Base-by-base conservation (phyloP, 257 asterid species). In the Salvia splendens region DNA sequence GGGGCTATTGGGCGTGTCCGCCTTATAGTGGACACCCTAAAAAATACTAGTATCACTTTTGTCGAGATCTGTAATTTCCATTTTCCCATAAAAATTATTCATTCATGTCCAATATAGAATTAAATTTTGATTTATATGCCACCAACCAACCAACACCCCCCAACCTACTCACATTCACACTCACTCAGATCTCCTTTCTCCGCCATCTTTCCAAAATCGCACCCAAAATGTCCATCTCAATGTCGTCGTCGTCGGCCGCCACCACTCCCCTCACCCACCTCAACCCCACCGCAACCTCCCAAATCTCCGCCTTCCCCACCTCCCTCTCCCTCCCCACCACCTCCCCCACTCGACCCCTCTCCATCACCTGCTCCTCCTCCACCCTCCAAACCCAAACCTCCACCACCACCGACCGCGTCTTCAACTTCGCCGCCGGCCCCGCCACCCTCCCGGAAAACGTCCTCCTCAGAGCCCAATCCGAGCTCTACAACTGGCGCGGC, bases 371-470 rank as follows among this genome's bases (percentile, higher is more conserved):
- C 77, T 82, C 95, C 1, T 71, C 87, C 74, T 61, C 84, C 67
- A 41, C 85, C 0, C 43, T 79, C 77, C 92, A 80, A 30, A 51
- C 84, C 51, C 43, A 84, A 1, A 30, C 86, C 1, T 12, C 86
- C 69, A n/a, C 87, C 40, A 8, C 95, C 60, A 74, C 96, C 56
- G 91, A 84, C 67, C 95, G 97, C 71, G 87, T 91, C 55, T 86
- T 87, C 88, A 91, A 91, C 80, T 91, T 91, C 75, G 97, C 97
- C n/a, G 97, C 96, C 43, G 97, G 97, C 7, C 97, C 97, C 45
- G 97, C 97, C 61, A 82, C 81, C 12, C 94, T 92, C 42, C 98
- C 97, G 2, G 97, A 89, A 54, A 86, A 79, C 42, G 98, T 89
- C 76, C 91, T 92, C 67, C 87, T 78, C 45, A 82, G 78, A 64